A percentile compares a stretch with the other conserved stretches of the same genome.
Evolutionary conservation across 2,329 filamentous ascomycete species (phyloP).

Genomic region (Nannizziopsis arthrosporioides): DNA sequence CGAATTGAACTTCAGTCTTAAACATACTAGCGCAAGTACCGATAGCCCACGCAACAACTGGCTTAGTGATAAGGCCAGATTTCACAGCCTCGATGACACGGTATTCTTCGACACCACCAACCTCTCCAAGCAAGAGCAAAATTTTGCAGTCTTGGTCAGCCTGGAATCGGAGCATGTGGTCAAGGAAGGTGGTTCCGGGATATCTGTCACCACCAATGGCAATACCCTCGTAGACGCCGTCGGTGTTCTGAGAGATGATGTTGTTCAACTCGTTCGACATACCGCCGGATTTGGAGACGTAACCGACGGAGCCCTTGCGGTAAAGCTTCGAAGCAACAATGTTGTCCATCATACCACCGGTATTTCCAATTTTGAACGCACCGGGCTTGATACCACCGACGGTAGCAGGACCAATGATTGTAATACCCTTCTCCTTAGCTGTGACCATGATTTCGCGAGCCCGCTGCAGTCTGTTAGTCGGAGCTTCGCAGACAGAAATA

Average conservation of each 20-base stretch:
- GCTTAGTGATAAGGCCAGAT: constrained; percentile 89
- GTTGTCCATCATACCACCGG: constrained; percentile 99
- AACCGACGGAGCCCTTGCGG: constrained; percentile 95
- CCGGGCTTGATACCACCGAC: constrained; percentile 99
- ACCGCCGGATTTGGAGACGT: constrained; percentile 99
- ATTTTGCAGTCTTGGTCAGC: constrained; percentile 97
- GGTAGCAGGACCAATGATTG: constrained; percentile 95
- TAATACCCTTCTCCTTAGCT: constrained; percentile 96
- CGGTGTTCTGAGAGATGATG: constrained; percentile 90
- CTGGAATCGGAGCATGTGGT: constrained; percentile 94
- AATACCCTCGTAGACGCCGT: constrained; percentile 98
- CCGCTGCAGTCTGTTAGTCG: constrained; percentile 45
- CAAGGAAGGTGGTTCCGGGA: constrained; percentile 97
- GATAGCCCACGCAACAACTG: constrained; percentile 97
- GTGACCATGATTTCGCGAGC: constrained; percentile 96
- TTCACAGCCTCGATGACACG: constrained; percentile 98
- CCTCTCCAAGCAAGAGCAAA: constrained; percentile 87
- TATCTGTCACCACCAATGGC: constrained; percentile 99
- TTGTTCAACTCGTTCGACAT: constrained; percentile 99
- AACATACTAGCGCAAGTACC: constrained; percentile 99
- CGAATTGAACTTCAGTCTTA: constrained; percentile 99
- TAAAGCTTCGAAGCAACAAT: constrained; percentile 99
- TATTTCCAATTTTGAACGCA: constrained; percentile 99
- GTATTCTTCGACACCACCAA: constrained; percentile 99
- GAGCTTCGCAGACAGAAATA: not conserved